Base-by-base conservation (phyloP, 495 filamentous ascomycete genomes). In the Filosporella fistucella region DNA sequence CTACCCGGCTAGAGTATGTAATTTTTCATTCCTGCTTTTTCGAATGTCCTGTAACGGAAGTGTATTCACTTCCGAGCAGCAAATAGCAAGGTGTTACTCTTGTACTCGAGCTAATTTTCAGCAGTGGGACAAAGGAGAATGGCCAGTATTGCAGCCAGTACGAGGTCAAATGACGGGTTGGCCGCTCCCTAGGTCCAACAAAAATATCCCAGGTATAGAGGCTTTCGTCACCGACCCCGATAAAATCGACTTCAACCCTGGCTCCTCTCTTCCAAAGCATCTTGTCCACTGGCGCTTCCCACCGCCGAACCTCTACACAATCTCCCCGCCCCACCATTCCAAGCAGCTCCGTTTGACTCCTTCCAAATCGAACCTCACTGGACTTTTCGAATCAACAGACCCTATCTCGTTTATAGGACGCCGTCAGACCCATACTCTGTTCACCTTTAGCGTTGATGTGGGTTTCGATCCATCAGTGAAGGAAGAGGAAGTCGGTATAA, bases 401-500 rank as follows among this genome's bases (percentile, higher is more conserved):
- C 69, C 68, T 6, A 72, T 75, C 37, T 67, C 65, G 7, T 72
- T 78, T 45, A 58, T 79, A 33, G 60, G 63, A 8, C 63, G 74
- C 1, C 57, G 70, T 6, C 74, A 79, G 49, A 67, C 69, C 30
- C 64, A 76, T 46, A 73, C 72, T 0, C 60, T 77, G 0, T 79
- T 78, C 42, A 67, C 63, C 8, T 77, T 60, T 51, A 62, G 52
- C 34, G 64, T 71, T n/a, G 52, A 65, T 48, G 29, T 51, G 12
- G 28, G 63, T 14, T 77, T 71, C 48, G 24, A 56, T 0, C 73
- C 71, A 0, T 52, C 47, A 1, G 40, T 32, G 1, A 4, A 48
- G 8, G 68, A 63, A 40, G 59, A 71, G 33, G 69, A 74, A 43
- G 65, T 63, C 23, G 70, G 70, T 9, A 59, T 74, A 8, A 64